Evolutionary conservation across 2,329 filamentous ascomycete genomes (phyloP), one percentile per base, ranked within the genome.

Genomic region (Torrubiellomyces zombiae): DNA sequence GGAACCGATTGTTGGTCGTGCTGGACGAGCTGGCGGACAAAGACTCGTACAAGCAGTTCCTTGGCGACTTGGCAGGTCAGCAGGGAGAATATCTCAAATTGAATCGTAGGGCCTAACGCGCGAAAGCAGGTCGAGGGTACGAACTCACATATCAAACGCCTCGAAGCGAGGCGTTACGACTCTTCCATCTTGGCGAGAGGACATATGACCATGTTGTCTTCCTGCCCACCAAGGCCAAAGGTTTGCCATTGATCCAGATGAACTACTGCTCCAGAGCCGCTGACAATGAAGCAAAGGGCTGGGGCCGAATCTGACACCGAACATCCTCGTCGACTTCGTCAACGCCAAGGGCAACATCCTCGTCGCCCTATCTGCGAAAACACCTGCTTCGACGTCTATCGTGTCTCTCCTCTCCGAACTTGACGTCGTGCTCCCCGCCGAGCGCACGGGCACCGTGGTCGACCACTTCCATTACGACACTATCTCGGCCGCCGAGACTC

Each of bases 401-500:
- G 71, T 73, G 36, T 76, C 77, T 20, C 63, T 92, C 28, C 77
- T 95, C 25, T 60, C 79, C 42, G 83, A 95, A 54, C 64, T 94
- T 48, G 86, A 94, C 46, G 78, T 98, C 43, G 63, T 74, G 37
- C 68, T 94, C n/a, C 81, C 89, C 19, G 56, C 70, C 18, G 86
- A 93, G 53, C 80, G 85, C 43, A 81, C 76, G 28, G 74, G 80
- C 29, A 60, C 86, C 29, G 76, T 93, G 5, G 75, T 95, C 32
- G 89, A 95, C 54, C 89, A 98, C 60, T 94, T 95, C 70, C 78
- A 81, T 58, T 89, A 89, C 55, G 86, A 95, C 44, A 62, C 66
- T 28, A 39, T 67, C 16, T 81, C 76, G 20, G 76, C 86, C 4
- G 45, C 72, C 24, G 83, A 94, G 35, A 68, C 73, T 44, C 89